These are phyloP conservation scores for Euphorbia schlechtendalii DNA, from an alignment of 441 rosid genomes.

Conservation along the genomic window DNA sequence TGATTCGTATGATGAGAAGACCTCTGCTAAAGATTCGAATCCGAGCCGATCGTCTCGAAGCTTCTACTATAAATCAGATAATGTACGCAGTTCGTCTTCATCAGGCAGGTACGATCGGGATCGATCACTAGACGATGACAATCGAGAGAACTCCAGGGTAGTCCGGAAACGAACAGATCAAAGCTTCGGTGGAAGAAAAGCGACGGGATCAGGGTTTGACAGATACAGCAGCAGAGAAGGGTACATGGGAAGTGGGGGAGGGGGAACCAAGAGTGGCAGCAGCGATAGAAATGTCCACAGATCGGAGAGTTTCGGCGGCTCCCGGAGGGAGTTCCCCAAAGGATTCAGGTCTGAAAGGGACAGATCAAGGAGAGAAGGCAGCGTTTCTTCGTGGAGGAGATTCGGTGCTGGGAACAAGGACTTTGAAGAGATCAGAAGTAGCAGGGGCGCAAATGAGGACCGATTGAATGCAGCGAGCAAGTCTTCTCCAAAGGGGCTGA, in stretches of 20 bases:
- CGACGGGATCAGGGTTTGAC: constrained; percentile 34
- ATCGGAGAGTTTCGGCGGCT: constrained; percentile 68
- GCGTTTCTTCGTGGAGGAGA: constrained; percentile 81
- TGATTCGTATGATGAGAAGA: constrained; percentile 52
- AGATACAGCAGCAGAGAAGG: constrained; percentile 40
- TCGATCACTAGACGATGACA: constrained; percentile 47
- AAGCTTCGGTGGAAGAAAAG: constrained; percentile 42
- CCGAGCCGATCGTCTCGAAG: constrained; percentile 44
- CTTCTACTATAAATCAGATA: constrained; percentile 54
- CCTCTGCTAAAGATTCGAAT: constrained; percentile 34
- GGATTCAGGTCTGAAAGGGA: constrained; percentile 90
- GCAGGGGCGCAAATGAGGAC: constrained; percentile 28
- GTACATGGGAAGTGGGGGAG: constrained; percentile 40
- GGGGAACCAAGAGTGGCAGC: constrained; percentile 25
- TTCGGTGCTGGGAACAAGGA: constrained; percentile 54
- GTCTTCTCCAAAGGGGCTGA: constrained; percentile 33
- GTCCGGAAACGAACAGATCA: constrained; percentile 57
- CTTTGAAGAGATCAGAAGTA: constrained; percentile 28
- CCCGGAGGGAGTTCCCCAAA: constrained; percentile 80
- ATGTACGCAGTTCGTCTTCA: constrained; percentile 38
- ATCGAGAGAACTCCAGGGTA: constrained; percentile 38
- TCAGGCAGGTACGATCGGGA: constrained; percentile 61
- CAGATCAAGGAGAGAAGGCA: constrained; percentile 67
- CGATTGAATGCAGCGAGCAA: constrained; percentile 15
- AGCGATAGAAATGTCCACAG: constrained; percentile 44